Percentiles rank a stretch among this genome's conserved stretches.
Conservation (phyloP, 2,329 filamentous ascomycete species). For the Colletotrichum sp. region DNA sequence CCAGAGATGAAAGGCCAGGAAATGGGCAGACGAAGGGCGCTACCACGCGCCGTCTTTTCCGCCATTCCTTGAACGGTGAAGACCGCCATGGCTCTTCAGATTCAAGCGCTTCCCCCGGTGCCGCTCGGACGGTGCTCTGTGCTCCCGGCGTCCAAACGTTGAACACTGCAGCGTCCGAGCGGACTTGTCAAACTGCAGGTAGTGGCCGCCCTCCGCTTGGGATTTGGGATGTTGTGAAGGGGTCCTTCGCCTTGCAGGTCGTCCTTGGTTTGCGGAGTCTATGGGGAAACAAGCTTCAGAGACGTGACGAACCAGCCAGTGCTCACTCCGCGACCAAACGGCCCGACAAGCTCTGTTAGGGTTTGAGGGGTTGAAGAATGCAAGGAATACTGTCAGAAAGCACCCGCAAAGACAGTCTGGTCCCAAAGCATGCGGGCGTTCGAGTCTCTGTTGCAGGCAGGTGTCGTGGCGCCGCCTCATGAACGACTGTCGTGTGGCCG, state of each 20-base stretch:
- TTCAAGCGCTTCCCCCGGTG: not conserved
- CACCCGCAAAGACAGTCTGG: not conserved
- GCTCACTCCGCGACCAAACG: not conserved
- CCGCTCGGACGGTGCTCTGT: conserved; percentile 3
- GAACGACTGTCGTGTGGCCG: not conserved
- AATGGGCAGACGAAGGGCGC: not conserved
- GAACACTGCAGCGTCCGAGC: conserved; percentile 13
- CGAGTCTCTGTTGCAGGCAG: not conserved
- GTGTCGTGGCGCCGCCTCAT: not conserved
- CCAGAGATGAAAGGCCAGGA: not conserved
- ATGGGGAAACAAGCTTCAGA: not conserved
- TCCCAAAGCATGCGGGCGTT: not conserved
- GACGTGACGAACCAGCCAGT: not conserved
- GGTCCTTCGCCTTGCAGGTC: not conserved
- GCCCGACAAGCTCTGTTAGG: not conserved
- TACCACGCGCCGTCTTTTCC: not conserved
- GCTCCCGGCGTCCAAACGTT: not conserved
- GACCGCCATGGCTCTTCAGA: not conserved
- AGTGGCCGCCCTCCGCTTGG: not conserved
- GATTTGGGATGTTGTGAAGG: not conserved
- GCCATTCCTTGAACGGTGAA: not conserved
- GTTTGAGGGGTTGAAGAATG: not conserved
- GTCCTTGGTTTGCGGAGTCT: not conserved
- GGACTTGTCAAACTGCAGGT: conserved; percentile 8
- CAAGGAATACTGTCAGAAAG: not conserved